Base-by-base conservation (phyloP, 2,329 filamentous ascomycete species). In the Cladosporium velox region DNA sequence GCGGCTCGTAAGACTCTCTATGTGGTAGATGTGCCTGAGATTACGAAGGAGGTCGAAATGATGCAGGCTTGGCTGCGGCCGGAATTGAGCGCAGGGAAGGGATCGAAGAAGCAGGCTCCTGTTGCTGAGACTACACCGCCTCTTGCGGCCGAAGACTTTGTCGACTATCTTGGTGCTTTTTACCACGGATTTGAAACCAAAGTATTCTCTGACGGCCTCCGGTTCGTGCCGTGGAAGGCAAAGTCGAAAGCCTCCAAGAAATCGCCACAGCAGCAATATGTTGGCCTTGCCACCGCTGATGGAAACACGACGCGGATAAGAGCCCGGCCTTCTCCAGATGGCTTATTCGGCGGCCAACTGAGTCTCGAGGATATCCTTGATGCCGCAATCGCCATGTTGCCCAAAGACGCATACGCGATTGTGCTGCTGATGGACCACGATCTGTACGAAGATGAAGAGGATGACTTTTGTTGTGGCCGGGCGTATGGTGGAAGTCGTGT, bases 401-500 rank as follows among this genome's bases (percentile, higher is more conserved):
- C 87, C 0, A 60, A 70, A 0, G 84, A 90, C 70, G 88, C 87
- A 0, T 87, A 88, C 66, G 81, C 87, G 0, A 72, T 90, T 1
- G 71, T 88, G 0, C 73, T 91, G 41, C 72, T 90, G 0, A 77
- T 85, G 0, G 78, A 87, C 38, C 84, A 89, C n/a, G 88, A 91
- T 71, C 76, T 90, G 15, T 90, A 87, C 71, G 87, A 90, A 70
- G 83, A 83, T 59, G 86, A 88, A 0, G 85, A 89, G 0, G 89
- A 91, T 67, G 84, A 87, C 24, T 91, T 90, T 71, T 87, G 85
- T 63, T 90, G 88, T 67, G 89, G 88, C 0, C 78, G 88, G 32
- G 88, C 89, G 0, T 91, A 88, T 72, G 89, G 89, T 0, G 86
- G 83, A 0, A 87, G 84, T 66, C 80, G 88, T 4, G 83, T 91